Percentiles rank a stretch among this genome's conserved stretches.
Conservation (phyloP, 2,329 filamentous ascomycete species). For the Plenodomus tracheiphilus region DNA sequence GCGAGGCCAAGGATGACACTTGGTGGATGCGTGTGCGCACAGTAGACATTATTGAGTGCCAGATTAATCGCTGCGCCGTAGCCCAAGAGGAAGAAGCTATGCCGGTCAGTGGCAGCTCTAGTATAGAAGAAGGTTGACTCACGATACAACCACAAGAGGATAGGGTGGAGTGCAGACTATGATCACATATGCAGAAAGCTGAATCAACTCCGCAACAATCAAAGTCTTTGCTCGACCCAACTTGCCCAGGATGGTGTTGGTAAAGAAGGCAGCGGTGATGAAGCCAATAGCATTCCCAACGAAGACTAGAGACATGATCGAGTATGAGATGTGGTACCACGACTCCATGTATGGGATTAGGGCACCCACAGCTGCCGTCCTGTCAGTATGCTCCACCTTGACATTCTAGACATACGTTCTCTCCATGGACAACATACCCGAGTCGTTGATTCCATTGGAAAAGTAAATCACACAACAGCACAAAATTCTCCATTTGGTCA, state of each 20-base stretch:
- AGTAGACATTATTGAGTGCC: constrained; percentile 61
- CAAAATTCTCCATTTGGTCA: constrained; percentile 71
- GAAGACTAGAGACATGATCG: constrained; percentile 79
- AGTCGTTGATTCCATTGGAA: constrained; percentile 73
- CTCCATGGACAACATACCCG: constrained; percentile 44
- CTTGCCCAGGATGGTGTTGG: constrained; percentile 64
- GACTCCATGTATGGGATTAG: constrained; percentile 79
- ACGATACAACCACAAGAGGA: constrained; percentile 61
- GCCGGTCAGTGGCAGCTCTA: constrained; percentile 9
- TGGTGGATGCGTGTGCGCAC: constrained; percentile 56
- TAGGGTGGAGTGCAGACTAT: constrained; percentile 72
- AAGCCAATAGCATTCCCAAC: constrained; percentile 77
- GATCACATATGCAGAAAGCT: constrained; percentile 65
- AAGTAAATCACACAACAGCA: constrained; percentile 68
- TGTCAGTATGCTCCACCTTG: constrained; percentile 9
- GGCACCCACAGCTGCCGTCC: constrained; percentile 63
- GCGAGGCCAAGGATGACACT: constrained; percentile 61
- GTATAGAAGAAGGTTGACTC: constrained; percentile 10
- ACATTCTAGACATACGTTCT: neutral
- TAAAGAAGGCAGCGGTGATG: constrained; percentile 69
- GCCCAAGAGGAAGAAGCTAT: constrained; percentile 68
- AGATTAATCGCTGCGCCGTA: constrained; percentile 56
- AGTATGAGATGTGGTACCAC: constrained; percentile 76
- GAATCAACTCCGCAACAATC: constrained; percentile 60
- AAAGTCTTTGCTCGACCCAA: constrained; percentile 69